These are phyloP conservation scores for Candida sanyiensis DNA, from an alignment of 805 yeast species.

Conservation along the genomic window DNA sequence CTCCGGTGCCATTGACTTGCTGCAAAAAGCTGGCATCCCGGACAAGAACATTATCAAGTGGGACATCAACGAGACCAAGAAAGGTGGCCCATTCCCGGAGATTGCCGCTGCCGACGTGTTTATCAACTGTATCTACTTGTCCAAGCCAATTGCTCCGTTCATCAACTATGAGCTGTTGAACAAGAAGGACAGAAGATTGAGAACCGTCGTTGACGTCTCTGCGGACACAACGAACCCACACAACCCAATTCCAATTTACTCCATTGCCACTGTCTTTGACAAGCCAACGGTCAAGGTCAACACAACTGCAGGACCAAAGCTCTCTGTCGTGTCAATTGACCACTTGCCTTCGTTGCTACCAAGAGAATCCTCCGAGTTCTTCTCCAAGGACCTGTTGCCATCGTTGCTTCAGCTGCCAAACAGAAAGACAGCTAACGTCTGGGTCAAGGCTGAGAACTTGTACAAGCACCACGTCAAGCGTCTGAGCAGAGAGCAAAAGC, in stretches of 20 bases:
- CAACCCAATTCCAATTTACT: slow-evolving; percentile 94
- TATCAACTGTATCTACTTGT: slow-evolving; percentile 92
- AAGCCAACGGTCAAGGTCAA: slow-evolving; percentile 87
- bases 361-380: slow-evolving; percentile 93
- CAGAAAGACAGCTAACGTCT: slow-evolving; percentile 78
- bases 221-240: slow-evolving; percentile 99
- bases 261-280: slow-evolving; percentile 81
- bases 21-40: slow-evolving; percentile 81
- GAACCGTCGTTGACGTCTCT: slow-evolving; percentile 94
- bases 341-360: slow-evolving; percentile 94
- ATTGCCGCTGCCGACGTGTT: slow-evolving; percentile 83
- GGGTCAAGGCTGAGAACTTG: slow-evolving; percentile 83
- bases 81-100: slow-evolving; percentile 96
- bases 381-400: slow-evolving; percentile 83
- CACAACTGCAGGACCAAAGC: slow-evolving; percentile 72
- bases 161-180: slow-evolving; percentile 65
- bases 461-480: slow-evolving; percentile 82
- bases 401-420: slow-evolving; percentile 79
- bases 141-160: slow-evolving; percentile 92
- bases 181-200: slow-evolving; percentile 61
- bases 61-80: slow-evolving; percentile 96
- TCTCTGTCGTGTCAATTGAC: slow-evolving; percentile 92
- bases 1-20: slow-evolving; percentile 87
- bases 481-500: slow-evolving; percentile 43
- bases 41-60: slow-evolving; percentile 79